Conservation (phyloP, 2,329 filamentous ascomycete species). For the Trichoderma atrobrunneum region DNA sequence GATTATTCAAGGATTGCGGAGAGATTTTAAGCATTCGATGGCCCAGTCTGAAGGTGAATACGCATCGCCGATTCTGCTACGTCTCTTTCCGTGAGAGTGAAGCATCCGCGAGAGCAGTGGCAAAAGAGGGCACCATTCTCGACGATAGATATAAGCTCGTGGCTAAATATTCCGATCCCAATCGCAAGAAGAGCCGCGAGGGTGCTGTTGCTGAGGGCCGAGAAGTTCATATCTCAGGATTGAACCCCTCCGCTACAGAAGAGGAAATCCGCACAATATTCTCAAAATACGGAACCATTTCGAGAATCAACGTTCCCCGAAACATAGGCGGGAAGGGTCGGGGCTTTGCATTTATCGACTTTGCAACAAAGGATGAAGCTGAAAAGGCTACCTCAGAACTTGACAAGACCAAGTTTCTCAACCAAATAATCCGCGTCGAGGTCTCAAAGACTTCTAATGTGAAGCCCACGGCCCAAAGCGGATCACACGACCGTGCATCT, state of each 20-base stretch:
- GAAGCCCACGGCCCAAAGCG: slow-evolving; percentile 52
- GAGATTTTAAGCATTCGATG: slow-evolving; percentile 83
- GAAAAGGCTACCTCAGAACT: slow-evolving; percentile 63
- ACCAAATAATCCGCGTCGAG: slow-evolving; percentile 65
- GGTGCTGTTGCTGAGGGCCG: slow-evolving; percentile 83
- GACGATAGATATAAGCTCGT: slow-evolving; percentile 67
- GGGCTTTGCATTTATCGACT: slow-evolving; percentile 79
- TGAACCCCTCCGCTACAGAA: slow-evolving; percentile 62
- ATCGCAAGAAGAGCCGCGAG: slow-evolving; percentile 71
- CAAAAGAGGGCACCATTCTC: slow-evolving; percentile 68
- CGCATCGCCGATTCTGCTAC: slow-evolving; percentile 90
- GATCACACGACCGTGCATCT: slow-evolving; percentile 32
- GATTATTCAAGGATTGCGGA: slow-evolving; percentile 71
- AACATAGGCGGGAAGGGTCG: slow-evolving; percentile 66
- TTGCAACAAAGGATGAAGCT: slow-evolving; percentile 67
- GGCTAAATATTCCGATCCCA: slow-evolving; percentile 82
- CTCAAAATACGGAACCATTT: slow-evolving; percentile 70
- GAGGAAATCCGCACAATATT: slow-evolving; percentile 70
- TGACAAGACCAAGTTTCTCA: slow-evolving; percentile 68
- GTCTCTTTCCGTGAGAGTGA: slow-evolving; percentile 74
- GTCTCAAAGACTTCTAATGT: slow-evolving; percentile 55
- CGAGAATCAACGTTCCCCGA: slow-evolving; percentile 67
- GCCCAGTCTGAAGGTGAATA: slow-evolving; percentile 86
- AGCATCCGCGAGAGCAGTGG: slow-evolving; percentile 68
- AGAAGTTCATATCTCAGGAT: slow-evolving; percentile 74